A percentile compares a stretch with the other conserved stretches of the same genome.
phyloP scores from a whole-genome alignment of 441 rosid genomes.

The Croton laevigatus region DNA sequence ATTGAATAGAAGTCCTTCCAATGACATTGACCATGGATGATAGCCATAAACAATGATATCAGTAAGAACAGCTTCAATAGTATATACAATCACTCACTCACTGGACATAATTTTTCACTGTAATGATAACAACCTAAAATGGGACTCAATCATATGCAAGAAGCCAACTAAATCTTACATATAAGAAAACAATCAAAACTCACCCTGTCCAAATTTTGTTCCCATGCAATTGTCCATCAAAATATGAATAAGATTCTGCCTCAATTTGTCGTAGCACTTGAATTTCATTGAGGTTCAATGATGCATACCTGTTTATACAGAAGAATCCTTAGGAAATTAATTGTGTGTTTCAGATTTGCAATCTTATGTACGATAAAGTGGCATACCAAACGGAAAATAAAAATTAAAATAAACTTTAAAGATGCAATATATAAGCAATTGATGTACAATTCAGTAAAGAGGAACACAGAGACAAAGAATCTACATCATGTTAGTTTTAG shows the following conservation, averaged over 20 bases:
- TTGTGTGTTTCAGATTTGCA: slow-evolving; percentile 9
- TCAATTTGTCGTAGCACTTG: slow-evolving; percentile 59
- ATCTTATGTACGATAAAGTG: slow-evolving; percentile 14
- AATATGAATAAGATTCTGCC: slow-evolving; percentile 68
- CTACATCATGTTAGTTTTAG: slow-evolving; percentile 3
- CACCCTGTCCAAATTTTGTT: slow-evolving; percentile 89
- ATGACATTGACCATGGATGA: slow-evolving; percentile 57
- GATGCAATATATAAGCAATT: neutral
- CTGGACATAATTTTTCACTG: neutral
- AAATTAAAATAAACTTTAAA: neutral
- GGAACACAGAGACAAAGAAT: neutral
- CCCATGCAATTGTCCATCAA: slow-evolving; percentile 70
- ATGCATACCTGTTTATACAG: slow-evolving; percentile 48
- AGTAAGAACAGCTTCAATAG: neutral
- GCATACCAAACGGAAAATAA: neutral
- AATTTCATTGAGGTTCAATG: slow-evolving; percentile 53
- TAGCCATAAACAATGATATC: slow-evolving; percentile 8
- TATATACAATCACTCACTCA: neutral
- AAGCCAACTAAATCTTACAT: slow-evolving; percentile 15
- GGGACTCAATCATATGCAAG: slow-evolving; percentile 12
- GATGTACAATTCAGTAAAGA: neutral
- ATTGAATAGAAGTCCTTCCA: slow-evolving; percentile 70
- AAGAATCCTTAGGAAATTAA: slow-evolving; percentile 21
- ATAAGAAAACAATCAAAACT: slow-evolving; percentile 24
- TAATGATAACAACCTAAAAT: slow-evolving; percentile 6